Evolutionary conservation across 495 filamentous ascomycete genomes (phyloP).

Genomic region (Podospora sp.): DNA sequence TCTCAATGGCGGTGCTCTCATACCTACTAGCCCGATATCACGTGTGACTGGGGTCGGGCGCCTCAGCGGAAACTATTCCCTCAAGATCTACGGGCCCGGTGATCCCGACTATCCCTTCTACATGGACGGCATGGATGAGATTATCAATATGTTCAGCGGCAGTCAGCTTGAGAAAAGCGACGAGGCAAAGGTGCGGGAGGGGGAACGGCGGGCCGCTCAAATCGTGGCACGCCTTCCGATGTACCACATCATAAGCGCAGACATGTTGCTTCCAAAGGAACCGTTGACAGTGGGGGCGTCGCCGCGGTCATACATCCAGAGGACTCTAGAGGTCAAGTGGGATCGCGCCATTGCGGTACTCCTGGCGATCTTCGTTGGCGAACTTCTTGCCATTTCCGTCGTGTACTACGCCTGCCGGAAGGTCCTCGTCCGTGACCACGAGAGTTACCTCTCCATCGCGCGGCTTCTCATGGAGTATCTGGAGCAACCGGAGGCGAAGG

Average conservation of each 20-base stretch:
- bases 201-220: neutral
- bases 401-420: neutral
- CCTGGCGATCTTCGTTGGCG: neutral
- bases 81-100: neutral
- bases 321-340: slow-evolving; percentile 1
- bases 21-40: neutral
- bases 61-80: neutral
- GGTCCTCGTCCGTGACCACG: neutral
- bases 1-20: neutral
- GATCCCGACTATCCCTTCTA: too few species aligned
- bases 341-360: neutral
- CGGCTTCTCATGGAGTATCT: neutral
- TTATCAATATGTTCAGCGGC: too few species aligned
- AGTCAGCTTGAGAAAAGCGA: too few species aligned
- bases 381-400: neutral
- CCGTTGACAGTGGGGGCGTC: neutral
- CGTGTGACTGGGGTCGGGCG: too few species aligned
- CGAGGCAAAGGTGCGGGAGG: too few species aligned
- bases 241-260: neutral
- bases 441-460: neutral
- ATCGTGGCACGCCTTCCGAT: neutral
- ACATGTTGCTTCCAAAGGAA: neutral
- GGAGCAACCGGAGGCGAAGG: neutral
- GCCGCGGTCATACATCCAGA: neutral
- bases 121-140: too few species aligned